Evolutionary conservation across 345 rosid genomes (phyloP), one percentile per base, ranked within the genome.

Genomic region (Syzygium aromaticum): DNA sequence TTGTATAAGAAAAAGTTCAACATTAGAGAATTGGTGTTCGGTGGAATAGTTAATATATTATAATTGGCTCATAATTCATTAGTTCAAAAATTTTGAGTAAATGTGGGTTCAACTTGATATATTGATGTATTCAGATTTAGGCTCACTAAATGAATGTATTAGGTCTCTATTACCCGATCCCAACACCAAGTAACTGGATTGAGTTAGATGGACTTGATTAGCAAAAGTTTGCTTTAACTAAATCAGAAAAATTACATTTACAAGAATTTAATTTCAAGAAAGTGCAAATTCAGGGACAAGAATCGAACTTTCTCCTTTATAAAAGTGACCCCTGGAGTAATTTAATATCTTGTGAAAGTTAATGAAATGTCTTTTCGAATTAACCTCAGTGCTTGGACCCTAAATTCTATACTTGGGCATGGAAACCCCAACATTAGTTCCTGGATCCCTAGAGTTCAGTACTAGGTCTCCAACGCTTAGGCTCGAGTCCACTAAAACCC

Each of bases 81-180:
- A 14, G 4, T 13, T n/a, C 14, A n/a, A 6, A 6, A 0, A 6
- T n/a, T 61, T n/a, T n/a, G 15, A 61, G 19, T 61, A 17, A 61
- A n/a, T 0, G 1, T 6, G 4, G 0, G 14, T n/a, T 7, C 19
- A 61, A n/a, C 19, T 61, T 6, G 2, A 61, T 13, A n/a, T 61
- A 15, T 61, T 61, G 2, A 61, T 14, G 7, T 2, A 2, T 17
- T 61, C 33, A 14, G 30, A 61, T 0, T 61, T 61, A n/a, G 73
- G 73, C 17, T n/a, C 33, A 4, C 2, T 8, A n/a, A 0, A 28
- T 61, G 33, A n/a, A n/a, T 61, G 19, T 7, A n/a, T 61, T 61
- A 8, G 4, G 13, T 61, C 19, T 61, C 0, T 61, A 0, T 19
- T 30, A 13, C 14, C 1, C 0, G 4, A 8, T 61, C 9, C 38